A percentile compares a stretch with the other conserved stretches of the same genome.
Conservation (phyloP, 768 basidiomycete genomes). For the Lactarius tabidus region DNA sequence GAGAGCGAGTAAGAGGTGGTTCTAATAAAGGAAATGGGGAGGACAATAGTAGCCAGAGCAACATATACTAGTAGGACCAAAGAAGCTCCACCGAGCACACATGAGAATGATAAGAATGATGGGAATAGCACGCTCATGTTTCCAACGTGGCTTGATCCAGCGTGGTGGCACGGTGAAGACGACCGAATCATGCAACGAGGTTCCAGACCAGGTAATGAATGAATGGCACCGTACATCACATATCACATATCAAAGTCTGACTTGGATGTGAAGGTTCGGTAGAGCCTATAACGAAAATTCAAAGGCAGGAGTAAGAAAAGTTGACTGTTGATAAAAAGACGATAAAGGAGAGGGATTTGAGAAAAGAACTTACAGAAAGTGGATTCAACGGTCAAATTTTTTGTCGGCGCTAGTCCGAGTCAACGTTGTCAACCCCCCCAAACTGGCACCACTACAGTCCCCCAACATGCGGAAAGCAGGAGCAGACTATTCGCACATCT, state of each 20-base stretch:
- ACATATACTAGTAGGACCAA: conserved; percentile 21
- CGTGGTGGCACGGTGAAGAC: conserved; percentile 15
- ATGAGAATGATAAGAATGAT: too few relatives aligned
- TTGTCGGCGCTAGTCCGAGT: too few relatives aligned
- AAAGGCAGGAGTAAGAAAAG: too few relatives aligned
- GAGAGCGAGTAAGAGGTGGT: conserved; percentile 5
- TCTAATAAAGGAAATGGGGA: conserved; percentile 6
- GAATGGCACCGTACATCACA: conserved; percentile 26
- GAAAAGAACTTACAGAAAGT: too few relatives aligned
- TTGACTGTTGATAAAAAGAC: conserved; percentile 9
- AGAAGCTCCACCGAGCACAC: conserved; percentile 24
- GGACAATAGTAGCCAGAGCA: conserved; percentile 18
- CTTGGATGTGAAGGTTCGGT: not conserved
- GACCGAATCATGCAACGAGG: conserved; percentile 23
- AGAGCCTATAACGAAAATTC: conserved; percentile 3
- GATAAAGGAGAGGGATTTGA: not conserved
- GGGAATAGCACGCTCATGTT: conserved; percentile 24
- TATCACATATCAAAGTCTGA: conserved; percentile 10
- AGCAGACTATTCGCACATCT: too few relatives aligned
- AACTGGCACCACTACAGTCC: too few relatives aligned
- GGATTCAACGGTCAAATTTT: too few relatives aligned
- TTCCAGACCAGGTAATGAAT: conserved; percentile 15
- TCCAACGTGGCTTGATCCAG: conserved; percentile 28
- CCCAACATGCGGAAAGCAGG: too few relatives aligned
- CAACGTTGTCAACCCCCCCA: too few relatives aligned